Percentiles rank a stretch among this genome's conserved stretches.
phyloP scores from a whole-genome alignment of 169 alveolate species.

The Plasmodium sp. region DNA sequence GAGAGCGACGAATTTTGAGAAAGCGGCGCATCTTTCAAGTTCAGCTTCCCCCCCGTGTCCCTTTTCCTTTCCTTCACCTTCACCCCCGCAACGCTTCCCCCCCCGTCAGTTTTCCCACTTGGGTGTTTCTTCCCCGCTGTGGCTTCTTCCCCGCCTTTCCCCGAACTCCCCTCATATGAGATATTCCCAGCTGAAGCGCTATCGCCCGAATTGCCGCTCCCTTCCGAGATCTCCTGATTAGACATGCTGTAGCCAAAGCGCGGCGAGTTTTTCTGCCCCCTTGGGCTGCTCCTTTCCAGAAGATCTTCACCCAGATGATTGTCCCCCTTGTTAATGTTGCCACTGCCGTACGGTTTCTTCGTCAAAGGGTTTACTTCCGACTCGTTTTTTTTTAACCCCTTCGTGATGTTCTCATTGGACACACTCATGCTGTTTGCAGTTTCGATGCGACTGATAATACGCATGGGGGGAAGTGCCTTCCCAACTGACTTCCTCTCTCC shows the following conservation, averaged over 20 bases:
- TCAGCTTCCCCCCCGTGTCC: not conserved
- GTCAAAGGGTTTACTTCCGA: not conserved
- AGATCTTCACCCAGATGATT: not conserved
- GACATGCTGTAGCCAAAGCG: slow-evolving; percentile 48
- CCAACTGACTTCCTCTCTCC: not conserved
- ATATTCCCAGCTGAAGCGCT: not conserved
- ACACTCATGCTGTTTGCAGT: not conserved
- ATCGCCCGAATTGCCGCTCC: not conserved
- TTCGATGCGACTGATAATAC: slow-evolving; percentile 1
- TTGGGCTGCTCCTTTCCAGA: not conserved
- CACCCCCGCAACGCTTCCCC: not conserved
- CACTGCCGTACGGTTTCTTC: not conserved
- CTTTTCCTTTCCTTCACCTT: slow-evolving; percentile 18
- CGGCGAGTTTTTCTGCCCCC: slow-evolving; percentile 17
- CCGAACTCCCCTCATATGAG: not conserved
- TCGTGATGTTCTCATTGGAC: not conserved
- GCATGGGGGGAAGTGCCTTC: not conserved
- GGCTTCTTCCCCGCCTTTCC: not conserved
- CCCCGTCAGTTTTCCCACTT: not conserved
- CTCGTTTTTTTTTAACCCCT: not conserved
- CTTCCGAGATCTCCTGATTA: not conserved
- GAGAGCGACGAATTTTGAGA: not conserved
- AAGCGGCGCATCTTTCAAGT: no score
- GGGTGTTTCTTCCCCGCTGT: not conserved
- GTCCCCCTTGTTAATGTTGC: not conserved